Percentiles rank a stretch among this genome's conserved stretches.
phyloP scores from a whole-genome alignment of 192 early-diverging fungal species.

The Backusella sp. region DNA sequence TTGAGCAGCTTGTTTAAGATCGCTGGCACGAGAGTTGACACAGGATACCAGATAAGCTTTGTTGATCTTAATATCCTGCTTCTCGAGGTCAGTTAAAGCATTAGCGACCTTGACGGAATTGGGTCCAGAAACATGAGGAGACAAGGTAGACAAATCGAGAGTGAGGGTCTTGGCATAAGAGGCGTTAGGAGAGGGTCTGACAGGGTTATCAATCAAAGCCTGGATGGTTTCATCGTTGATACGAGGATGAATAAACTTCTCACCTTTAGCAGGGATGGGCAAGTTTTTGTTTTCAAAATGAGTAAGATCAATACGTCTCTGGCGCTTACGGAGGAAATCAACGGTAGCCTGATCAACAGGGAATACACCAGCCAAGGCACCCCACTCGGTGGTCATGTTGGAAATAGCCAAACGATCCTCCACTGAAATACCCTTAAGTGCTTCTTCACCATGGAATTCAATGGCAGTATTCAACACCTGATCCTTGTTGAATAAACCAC shows the following conservation, averaged over 20 bases:
- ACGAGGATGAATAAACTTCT: constrained; percentile 53
- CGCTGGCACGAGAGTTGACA: constrained; percentile 89
- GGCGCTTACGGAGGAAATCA: constrained; percentile 69
- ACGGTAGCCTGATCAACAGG: constrained; percentile 83
- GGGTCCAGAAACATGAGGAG: constrained; percentile 90
- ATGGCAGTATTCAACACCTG: constrained; percentile 97
- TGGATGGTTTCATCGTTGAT: constrained; percentile 53
- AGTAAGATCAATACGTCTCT: constrained; percentile 46
- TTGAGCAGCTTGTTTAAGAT: constrained; percentile 85
- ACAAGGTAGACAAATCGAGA: constrained; percentile 84
- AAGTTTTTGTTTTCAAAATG: constrained; percentile 56
- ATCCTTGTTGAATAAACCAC: constrained; percentile 89
- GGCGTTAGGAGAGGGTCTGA: constrained; percentile 59
- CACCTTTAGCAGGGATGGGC: constrained; percentile 37
- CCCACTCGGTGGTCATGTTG: constrained; percentile 99
- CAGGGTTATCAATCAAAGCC: constrained; percentile 36
- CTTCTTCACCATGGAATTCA: constrained; percentile 85
- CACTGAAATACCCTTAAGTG: constrained; percentile 62
- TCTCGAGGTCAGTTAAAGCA: constrained; percentile 73
- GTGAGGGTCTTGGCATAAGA: constrained; percentile 83
- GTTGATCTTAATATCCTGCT: constrained; percentile 75
- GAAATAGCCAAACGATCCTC: constrained; percentile 95
- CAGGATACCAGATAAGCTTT: constrained; percentile 98
- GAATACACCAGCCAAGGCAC: constrained; percentile 95
- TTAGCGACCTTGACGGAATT: constrained; percentile 95